Conservation (phyloP, 495 filamentous ascomycete species). For the Penicillium pancosmium region DNA sequence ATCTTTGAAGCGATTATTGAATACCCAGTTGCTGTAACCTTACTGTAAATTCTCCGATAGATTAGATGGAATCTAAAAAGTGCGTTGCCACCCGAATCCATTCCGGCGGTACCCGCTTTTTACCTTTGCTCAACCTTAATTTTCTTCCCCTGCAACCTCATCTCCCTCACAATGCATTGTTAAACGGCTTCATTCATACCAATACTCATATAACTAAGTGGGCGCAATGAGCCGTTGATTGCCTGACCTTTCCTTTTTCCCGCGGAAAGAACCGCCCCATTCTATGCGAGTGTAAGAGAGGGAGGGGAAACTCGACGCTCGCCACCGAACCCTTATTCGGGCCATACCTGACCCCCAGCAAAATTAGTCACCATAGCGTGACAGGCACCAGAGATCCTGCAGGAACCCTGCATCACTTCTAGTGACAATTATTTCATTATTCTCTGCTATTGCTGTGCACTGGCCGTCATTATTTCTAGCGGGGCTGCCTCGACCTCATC, state of each 20-base stretch:
- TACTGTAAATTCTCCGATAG: neutral
- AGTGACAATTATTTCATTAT: neutral
- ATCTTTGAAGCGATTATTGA: conserved; percentile 6
- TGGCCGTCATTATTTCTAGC: neutral
- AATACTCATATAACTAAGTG: neutral
- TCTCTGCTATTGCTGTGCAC: neutral
- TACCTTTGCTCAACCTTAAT: conserved; percentile 28
- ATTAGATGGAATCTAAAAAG: too few species aligned
- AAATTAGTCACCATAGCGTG: neutral
- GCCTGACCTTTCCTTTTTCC: neutral
- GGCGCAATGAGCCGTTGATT: conserved; percentile 9
- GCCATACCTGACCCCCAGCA: conserved; percentile 10
- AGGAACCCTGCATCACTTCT: too few species aligned
- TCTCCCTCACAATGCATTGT: conserved; percentile 25
- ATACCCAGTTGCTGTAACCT: conserved; percentile 14
- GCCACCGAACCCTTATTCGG: conserved; percentile 13
- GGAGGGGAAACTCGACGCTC: conserved; percentile 6
- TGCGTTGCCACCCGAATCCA: conserved; percentile 19
- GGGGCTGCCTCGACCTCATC: conserved; percentile 9
- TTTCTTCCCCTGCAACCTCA: conserved; percentile 16
- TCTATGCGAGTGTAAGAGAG: neutral
- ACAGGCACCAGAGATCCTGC: neutral
- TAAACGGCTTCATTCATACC: neutral
- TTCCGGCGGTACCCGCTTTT: conserved; percentile 38
- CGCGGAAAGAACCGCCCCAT: neutral